phyloP scores from a whole-genome alignment of 1,284 basidiomycete species.

The Ceratobasidium sp. region DNA sequence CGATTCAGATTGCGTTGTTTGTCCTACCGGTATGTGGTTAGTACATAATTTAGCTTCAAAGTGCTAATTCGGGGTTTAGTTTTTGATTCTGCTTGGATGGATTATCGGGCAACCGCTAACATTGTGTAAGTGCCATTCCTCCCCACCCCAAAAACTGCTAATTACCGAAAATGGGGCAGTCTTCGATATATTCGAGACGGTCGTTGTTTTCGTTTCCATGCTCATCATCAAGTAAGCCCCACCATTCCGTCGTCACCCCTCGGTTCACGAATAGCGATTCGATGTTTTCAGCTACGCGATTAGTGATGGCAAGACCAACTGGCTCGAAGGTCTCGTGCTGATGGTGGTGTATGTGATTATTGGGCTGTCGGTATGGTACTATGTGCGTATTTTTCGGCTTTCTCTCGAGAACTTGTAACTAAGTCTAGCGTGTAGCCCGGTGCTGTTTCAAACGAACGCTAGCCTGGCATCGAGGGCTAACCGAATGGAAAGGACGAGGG shows the following conservation, averaged over 20 bases:
- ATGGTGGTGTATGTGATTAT: constrained; percentile 66
- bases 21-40: constrained; percentile 54
- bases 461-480: background rate
- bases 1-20: constrained; percentile 91
- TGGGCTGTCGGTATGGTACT: constrained; percentile 45
- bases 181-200: constrained; percentile 76
- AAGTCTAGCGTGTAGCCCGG: constrained; percentile 14
- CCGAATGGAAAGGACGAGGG: background rate
- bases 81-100: constrained; percentile 57
- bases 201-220: constrained; percentile 64
- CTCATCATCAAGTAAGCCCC: constrained; percentile 52
- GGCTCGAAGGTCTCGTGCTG: constrained; percentile 69
- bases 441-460: constrained; percentile 34
- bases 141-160: background rate
- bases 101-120: constrained; percentile 61
- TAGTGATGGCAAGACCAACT: constrained; percentile 49
- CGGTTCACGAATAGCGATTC: background rate
- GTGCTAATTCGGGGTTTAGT: constrained; percentile 3
- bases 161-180: constrained; percentile 51
- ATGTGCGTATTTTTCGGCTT: constrained; percentile 24
- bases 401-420: background rate
- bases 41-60: too few relatives aligned
- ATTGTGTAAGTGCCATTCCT: constrained; percentile 54
- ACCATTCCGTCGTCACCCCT: background rate
- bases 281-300: constrained; percentile 46